Evolutionary conservation across 345 rosid species (phyloP).

Genomic region (Hibiscus trionum): DNA sequence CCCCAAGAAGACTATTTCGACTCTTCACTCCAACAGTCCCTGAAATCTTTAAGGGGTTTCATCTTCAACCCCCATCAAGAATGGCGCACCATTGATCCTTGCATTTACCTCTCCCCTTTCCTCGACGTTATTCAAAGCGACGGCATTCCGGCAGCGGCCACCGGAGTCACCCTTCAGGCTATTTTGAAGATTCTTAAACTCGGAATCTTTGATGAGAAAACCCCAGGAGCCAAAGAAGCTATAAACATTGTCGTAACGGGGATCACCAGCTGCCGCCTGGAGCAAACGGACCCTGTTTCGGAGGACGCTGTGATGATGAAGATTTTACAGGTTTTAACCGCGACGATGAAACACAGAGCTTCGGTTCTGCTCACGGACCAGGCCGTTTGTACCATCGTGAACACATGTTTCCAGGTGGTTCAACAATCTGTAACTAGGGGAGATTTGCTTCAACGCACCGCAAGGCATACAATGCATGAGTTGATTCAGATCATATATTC

Average conservation of each 20-base stretch:
- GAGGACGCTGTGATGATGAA: constrained; percentile 85
- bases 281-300: constrained; percentile 45
- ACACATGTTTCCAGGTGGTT: constrained; percentile 82
- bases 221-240: constrained; percentile 66
- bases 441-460: constrained; percentile 73
- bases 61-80: constrained; percentile 90
- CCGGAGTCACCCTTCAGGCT: constrained; percentile 56
- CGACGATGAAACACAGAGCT: constrained; percentile 55
- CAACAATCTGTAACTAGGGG: constrained; percentile 69
- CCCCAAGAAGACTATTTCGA: constrained; percentile 49
- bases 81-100: constrained; percentile 74
- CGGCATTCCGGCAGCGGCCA: constrained; percentile 70
- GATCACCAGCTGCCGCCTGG: constrained; percentile 74
- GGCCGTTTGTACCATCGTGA: constrained; percentile 72
- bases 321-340: constrained; percentile 62
- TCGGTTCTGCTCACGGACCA: constrained; percentile 54
- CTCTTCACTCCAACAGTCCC: constrained; percentile 46
- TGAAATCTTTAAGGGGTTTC: constrained; percentile 67
- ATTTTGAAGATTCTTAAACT: constrained; percentile 55
- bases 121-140: constrained; percentile 78
- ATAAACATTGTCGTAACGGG: constrained; percentile 48
- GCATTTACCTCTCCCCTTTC: constrained; percentile 69
- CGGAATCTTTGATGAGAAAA: constrained; percentile 65
- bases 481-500: constrained; percentile 68
- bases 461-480: constrained; percentile 77